These are phyloP conservation scores for Saksenaea oblongispora DNA, from an alignment of 371 early-diverging fungal genomes.

Conservation along the genomic window DNA sequence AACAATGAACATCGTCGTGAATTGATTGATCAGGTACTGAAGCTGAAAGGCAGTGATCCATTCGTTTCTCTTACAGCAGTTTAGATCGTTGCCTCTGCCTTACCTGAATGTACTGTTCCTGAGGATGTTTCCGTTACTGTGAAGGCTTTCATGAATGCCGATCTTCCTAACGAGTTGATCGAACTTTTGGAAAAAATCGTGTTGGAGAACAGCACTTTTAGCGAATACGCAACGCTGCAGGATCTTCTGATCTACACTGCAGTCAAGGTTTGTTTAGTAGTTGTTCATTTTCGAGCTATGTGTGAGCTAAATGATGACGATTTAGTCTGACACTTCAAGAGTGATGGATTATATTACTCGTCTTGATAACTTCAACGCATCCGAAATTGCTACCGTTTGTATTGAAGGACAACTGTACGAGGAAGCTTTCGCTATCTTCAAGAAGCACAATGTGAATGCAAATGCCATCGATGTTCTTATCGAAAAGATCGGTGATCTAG, in stretches of 20 bases:
- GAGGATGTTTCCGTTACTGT: slow-evolving; percentile 97
- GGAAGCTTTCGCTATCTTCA: slow-evolving; percentile 95
- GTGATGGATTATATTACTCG: slow-evolving; percentile 94
- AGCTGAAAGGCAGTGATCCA: not conserved
- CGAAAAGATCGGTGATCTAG: slow-evolving; percentile 87
- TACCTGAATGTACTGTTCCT: slow-evolving; percentile 93
- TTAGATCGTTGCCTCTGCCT: slow-evolving; percentile 75
- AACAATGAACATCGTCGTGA: slow-evolving; percentile 85
- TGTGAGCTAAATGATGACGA: not conserved
- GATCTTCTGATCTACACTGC: slow-evolving; percentile 97
- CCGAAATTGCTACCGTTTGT: slow-evolving; percentile 94
- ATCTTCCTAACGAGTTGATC: slow-evolving; percentile 93
- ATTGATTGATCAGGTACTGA: slow-evolving; percentile 85
- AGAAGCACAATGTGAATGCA: slow-evolving; percentile 88
- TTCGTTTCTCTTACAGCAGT: not conserved
- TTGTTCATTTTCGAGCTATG: not conserved
- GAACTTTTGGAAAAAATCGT: slow-evolving; percentile 96
- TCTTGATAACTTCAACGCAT: slow-evolving; percentile 92
- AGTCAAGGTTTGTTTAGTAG: slow-evolving; percentile 61
- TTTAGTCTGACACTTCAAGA: slow-evolving; percentile 75
- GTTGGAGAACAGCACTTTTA: slow-evolving; percentile 87
- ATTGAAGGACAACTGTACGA: slow-evolving; percentile 86
- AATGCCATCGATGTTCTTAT: slow-evolving; percentile 90
- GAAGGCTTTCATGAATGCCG: slow-evolving; percentile 97
- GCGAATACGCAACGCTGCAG: slow-evolving; percentile 95